Percentiles rank a stretch among this genome's conserved stretches.
phyloP scores from a whole-genome alignment of 495 filamentous ascomycete species.

The Daldinia decipiens region DNA sequence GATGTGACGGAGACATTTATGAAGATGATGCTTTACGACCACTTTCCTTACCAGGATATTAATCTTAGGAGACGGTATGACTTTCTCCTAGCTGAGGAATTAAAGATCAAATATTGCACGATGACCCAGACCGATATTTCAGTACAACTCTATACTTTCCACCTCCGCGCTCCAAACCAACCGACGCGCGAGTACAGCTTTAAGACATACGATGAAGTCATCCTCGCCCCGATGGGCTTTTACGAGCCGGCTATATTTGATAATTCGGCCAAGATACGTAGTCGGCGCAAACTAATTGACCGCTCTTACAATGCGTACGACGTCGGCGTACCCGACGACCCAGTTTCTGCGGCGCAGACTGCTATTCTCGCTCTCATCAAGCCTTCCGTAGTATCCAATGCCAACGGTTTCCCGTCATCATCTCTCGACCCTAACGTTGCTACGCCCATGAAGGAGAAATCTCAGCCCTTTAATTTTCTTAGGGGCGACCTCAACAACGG shows the following conservation, averaged over 20 bases:
- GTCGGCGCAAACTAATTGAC: constrained; percentile 79
- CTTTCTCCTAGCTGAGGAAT: constrained; percentile 90
- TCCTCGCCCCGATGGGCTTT: constrained; percentile 88
- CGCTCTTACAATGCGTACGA: constrained; percentile 95
- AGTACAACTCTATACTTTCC: constrained; percentile 84
- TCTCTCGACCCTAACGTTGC: constrained; percentile 51
- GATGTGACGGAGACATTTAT: constrained; percentile 95
- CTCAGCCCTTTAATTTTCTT: constrained; percentile 65
- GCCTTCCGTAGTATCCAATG: constrained; percentile 60
- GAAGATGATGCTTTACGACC: constrained; percentile 95
- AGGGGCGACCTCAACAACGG: constrained; percentile 66
- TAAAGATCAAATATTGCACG: constrained; percentile 89
- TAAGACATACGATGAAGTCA: constrained; percentile 94
- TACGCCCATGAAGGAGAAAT: constrained; percentile 64
- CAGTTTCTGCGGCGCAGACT: constrained; percentile 83
- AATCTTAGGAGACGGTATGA: constrained; percentile 91
- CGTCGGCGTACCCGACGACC: constrained; percentile 83
- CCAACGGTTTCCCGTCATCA: constrained; percentile 51
- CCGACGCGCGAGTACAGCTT: constrained; percentile 91
- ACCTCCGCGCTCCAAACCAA: constrained; percentile 85
- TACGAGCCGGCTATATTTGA: constrained; percentile 90
- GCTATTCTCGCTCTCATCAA: constrained; percentile 76
- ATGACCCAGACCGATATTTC: constrained; percentile 85
- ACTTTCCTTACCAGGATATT: constrained; percentile 94
- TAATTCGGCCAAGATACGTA: constrained; percentile 77